Conservation (phyloP, 2,329 filamentous ascomycete genomes). For the Magnaporthiopsis rhizophila region DNA sequence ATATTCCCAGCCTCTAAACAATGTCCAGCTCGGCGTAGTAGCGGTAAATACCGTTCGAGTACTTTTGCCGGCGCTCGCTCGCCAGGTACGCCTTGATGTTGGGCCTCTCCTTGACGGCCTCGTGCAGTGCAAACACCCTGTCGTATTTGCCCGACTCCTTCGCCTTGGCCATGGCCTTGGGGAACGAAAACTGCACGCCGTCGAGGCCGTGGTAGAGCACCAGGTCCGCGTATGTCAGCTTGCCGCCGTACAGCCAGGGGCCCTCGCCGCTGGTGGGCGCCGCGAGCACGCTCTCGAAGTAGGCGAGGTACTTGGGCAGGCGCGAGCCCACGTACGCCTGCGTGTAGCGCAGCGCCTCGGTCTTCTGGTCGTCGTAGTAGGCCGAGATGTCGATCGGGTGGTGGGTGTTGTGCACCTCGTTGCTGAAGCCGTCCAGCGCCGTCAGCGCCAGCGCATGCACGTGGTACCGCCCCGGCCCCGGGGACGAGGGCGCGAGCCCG, state of each 20-base stretch:
- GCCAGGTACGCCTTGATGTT: conserved; percentile 61
- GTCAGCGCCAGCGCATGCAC: conserved; percentile 60
- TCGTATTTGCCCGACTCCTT: conserved; percentile 49
- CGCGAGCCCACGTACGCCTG: conserved; percentile 51
- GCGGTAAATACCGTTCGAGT: conserved; percentile 59
- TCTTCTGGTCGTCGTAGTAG: conserved; percentile 71
- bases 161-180: conserved; percentile 52
- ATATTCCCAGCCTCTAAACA: conserved; percentile 17
- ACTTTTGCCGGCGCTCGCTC: conserved; percentile 55
- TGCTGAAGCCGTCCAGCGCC: conserved; percentile 60
- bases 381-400: conserved; percentile 54
- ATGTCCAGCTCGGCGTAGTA: conserved; percentile 66
- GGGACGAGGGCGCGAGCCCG: conserved; percentile 39
- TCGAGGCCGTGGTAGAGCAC: conserved; percentile 62
- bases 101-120: conserved; percentile 52
- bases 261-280: conserved; percentile 11
- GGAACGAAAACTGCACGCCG: conserved; percentile 59
- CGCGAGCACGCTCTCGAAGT: conserved; percentile 59
- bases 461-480: conserved; percentile 39
- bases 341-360: conserved; percentile 51
- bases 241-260: conserved; percentile 46
- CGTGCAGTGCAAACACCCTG: conserved; percentile 56
- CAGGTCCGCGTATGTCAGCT: conserved; percentile 64
- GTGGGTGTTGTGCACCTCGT: conserved; percentile 68
- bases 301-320: conserved; percentile 64